Evolutionary conservation across 768 basidiomycete species (phyloP).

Genomic region (Suillus brevipes): DNA sequence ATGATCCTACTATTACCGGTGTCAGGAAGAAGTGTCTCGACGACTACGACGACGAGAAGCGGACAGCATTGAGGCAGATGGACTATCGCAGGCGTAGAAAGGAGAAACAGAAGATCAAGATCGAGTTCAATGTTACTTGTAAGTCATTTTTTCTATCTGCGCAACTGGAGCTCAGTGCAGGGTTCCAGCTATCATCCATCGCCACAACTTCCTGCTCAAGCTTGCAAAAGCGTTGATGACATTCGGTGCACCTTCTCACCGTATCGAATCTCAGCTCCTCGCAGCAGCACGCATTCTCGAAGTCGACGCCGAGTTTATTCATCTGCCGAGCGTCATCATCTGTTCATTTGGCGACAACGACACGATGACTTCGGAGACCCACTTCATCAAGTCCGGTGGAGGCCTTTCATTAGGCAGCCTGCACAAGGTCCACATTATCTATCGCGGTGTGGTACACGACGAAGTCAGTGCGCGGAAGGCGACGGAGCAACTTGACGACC

Average conservation of each 20-base stretch:
- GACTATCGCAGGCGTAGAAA: slow-evolving; percentile 68
- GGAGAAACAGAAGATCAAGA: slow-evolving; percentile 60
- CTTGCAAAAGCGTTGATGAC: slow-evolving; percentile 87
- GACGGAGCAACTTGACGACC: slow-evolving; percentile 55
- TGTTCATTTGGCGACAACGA: slow-evolving; percentile 89
- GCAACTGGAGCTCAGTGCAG: slow-evolving; percentile 1
- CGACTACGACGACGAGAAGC: slow-evolving; percentile 63
- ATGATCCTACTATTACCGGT: slow-evolving; percentile 72
- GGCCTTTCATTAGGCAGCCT: slow-evolving; percentile 81
- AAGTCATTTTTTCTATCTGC: slow-evolving; percentile 24
- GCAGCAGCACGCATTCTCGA: slow-evolving; percentile 89
- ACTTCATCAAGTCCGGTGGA: slow-evolving; percentile 81
- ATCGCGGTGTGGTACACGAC: slow-evolving; percentile 88
- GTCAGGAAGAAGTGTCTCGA: slow-evolving; percentile 48
- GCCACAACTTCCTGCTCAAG: slow-evolving; percentile 85
- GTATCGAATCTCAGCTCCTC: slow-evolving; percentile 88
- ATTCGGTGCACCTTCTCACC: slow-evolving; percentile 90
- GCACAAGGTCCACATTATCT: slow-evolving; percentile 81
- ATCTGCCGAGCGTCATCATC: slow-evolving; percentile 79
- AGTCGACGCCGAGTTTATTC: slow-evolving; percentile 89
- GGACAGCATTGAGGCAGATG: slow-evolving; percentile 60
- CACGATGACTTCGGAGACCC: slow-evolving; percentile 85
- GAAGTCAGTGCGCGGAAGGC: slow-evolving; percentile 84
- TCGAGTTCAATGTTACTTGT: slow-evolving; percentile 79
- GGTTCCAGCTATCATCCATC: slow-evolving; percentile 66